A percentile compares a stretch with the other conserved stretches of the same genome.
Conservation (phyloP, 805 yeast genomes). For the Starmerella bombi region DNA sequence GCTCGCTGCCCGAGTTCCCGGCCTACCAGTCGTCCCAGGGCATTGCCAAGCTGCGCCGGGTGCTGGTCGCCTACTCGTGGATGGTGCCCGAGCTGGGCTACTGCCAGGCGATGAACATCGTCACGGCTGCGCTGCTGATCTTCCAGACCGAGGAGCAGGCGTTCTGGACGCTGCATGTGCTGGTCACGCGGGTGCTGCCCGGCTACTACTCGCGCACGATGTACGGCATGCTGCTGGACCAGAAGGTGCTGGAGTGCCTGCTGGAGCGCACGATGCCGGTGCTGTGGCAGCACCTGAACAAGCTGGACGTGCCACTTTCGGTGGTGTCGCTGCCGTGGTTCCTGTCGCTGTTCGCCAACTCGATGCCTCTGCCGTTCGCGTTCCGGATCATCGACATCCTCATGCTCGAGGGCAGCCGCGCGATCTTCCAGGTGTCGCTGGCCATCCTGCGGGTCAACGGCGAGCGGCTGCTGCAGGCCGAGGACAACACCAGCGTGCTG, state of each 20-base stretch:
- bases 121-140: slow-evolving; percentile 38
- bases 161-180: slow-evolving; percentile 71
- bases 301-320: slow-evolving; percentile 76
- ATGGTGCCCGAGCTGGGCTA: slow-evolving; percentile 93
- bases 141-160: slow-evolving; percentile 93
- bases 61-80: slow-evolving; percentile 91
- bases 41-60: slow-evolving; percentile 69
- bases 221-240: slow-evolving; percentile 94
- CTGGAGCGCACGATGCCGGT: slow-evolving; percentile 84
- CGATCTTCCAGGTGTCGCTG: slow-evolving; percentile 81
- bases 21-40: slow-evolving; percentile 87
- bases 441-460: slow-evolving; percentile 86
- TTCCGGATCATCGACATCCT: slow-evolving; percentile 83
- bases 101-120: slow-evolving; percentile 97
- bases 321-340: slow-evolving; percentile 96
- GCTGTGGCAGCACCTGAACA: slow-evolving; percentile 66
- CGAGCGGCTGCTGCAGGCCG: slow-evolving; percentile 60
- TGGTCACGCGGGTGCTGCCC: slow-evolving; percentile 79
- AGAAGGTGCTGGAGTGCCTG: slow-evolving; percentile 79
- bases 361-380: slow-evolving; percentile 91
- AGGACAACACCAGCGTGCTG: slow-evolving; percentile 87
- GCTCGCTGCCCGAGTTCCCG: slow-evolving; percentile 90
- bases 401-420: slow-evolving; percentile 77
- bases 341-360: slow-evolving; percentile 70
- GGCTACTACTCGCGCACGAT: slow-evolving; percentile 94